Evolutionary conservation across 2,329 filamentous ascomycete species (phyloP), one percentile per base, ranked within the genome.

Genomic region (Trematosphaeria pertusa): DNA sequence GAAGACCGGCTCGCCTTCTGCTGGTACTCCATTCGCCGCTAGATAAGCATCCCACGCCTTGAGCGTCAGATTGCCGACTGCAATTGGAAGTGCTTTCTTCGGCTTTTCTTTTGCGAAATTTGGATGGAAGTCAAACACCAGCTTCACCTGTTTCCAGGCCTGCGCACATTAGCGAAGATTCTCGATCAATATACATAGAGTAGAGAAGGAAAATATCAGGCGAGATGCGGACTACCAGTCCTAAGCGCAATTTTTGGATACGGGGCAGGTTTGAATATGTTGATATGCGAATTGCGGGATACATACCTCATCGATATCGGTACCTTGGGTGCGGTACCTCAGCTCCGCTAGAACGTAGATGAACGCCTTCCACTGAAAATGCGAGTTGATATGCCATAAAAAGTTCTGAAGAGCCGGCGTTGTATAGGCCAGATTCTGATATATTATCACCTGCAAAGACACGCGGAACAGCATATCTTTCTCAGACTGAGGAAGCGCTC

Each of bases 291-390:
- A n/a, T n/a, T n/a, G n/a, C n/a, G n/a, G n/a, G n/a, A n/a, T n/a
- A n/a, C n/a, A n/a, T n/a, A n/a, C n/a, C 37, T 64, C 36, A 7
- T 70, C 59, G 3, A 67, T 62, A 6, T 65, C 44, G 33, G 54
- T 11, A 33, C 61, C 44, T 34, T 53, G n/a, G 2, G 61, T 65
- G 10, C 61, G 62, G 14, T 58, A 51, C 1, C 65, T 58, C 11
- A 71, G 53, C 28, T 68, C 58, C 1, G 54, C 58, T 24, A 82
- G 61, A 35, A 82, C 69, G 55, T 78, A 76, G n/a, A 81, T 75
- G 34, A 79, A 72, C 8, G 78, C 73, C 42, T 81, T 78, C 78
- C 78, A 82, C 15, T 75, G 73, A 58, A 80, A 82, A 30, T 78
- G 72, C 20, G 71, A 64, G 19, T 77, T 70, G 40, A 74, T 65